A percentile compares a stretch with the other conserved stretches of the same genome.
Evolutionary conservation across 106 monocot species (phyloP).

Genomic region (Dioscorea alata): DNA sequence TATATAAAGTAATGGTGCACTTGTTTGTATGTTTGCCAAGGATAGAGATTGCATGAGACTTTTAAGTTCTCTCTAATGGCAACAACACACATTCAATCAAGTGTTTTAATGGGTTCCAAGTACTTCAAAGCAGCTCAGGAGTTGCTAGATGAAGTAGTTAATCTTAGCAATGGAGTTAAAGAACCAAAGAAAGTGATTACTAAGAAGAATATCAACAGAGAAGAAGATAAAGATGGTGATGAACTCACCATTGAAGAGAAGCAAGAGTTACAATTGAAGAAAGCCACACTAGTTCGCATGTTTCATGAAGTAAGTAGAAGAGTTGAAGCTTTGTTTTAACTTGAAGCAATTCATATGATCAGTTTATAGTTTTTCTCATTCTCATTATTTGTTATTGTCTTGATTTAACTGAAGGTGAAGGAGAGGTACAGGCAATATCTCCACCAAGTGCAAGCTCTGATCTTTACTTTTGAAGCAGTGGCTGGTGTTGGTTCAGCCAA

Average conservation of each 20-base stretch:
- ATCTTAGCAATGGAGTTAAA: conserved; percentile 40
- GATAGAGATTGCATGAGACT: too few species aligned
- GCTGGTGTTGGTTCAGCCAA: conserved; percentile 69
- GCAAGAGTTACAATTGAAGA: conserved; percentile 95
- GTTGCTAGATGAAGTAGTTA: conserved; percentile 82
- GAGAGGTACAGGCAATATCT: conserved; percentile 84
- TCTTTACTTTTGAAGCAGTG: conserved; percentile 62
- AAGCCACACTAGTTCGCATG: conserved; percentile 83
- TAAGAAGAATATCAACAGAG: background rate
- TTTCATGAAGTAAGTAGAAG: conserved; percentile 73
- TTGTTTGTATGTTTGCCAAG: conserved; percentile 11
- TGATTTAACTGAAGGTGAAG: conserved; percentile 44
- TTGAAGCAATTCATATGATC: too few species aligned
- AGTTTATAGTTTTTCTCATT: background rate
- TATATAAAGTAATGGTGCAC: background rate
- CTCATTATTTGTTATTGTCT: background rate
- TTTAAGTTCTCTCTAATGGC: too few species aligned
- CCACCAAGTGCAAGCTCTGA: conserved; percentile 80
- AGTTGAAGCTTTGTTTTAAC: background rate
- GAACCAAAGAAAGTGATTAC: conserved; percentile 1
- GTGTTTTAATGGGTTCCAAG: conserved; percentile 73
- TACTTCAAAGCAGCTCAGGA: conserved; percentile 80
- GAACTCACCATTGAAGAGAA: conserved; percentile 67
- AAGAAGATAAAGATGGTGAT: conserved; percentile 10
- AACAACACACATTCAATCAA: background rate